Conservation (phyloP, 805 yeast species). For the Isabelozyma heimii region DNA sequence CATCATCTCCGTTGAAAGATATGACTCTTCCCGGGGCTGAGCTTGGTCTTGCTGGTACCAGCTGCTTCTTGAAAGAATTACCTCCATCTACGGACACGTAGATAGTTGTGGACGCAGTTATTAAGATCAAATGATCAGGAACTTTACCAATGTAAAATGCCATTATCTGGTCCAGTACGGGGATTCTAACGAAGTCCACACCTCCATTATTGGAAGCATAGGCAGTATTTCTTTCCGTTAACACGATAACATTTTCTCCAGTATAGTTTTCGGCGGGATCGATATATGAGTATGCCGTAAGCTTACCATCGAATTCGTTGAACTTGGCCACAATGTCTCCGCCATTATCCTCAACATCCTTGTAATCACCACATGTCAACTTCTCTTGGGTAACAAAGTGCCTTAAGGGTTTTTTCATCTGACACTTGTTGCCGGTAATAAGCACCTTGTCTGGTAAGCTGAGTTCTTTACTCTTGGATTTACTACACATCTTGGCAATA, state of each 20-base stretch:
- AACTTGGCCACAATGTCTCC: slow-evolving; percentile 33
- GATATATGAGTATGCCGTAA: slow-evolving; percentile 59
- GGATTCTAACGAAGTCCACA: slow-evolving; percentile 34
- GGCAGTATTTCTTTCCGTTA: slow-evolving; percentile 50
- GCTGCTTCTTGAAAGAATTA: slow-evolving; percentile 42
- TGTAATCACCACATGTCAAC: slow-evolving; percentile 35
- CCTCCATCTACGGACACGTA: slow-evolving; percentile 72
- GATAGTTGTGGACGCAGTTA: slow-evolving; percentile 49
- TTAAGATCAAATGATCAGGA: slow-evolving; percentile 53
- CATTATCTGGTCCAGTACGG: slow-evolving; percentile 29
- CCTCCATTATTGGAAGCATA: slow-evolving; percentile 61
- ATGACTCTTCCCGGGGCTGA: slow-evolving; percentile 38
- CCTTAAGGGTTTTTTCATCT: slow-evolving; percentile 16
- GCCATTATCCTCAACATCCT: slow-evolving; percentile 6
- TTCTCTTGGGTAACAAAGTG: slow-evolving; percentile 23
- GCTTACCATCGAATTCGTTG: slow-evolving; percentile 49
- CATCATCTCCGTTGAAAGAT: slow-evolving; percentile 59
- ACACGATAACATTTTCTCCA: slow-evolving; percentile 51
- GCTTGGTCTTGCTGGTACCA: slow-evolving; percentile 52
- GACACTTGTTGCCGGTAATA: slow-evolving; percentile 47
- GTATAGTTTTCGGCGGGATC: slow-evolving; percentile 41
- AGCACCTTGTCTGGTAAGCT: slow-evolving; percentile 37
- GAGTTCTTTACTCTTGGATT: slow-evolving; percentile 16
- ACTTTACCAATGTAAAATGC: slow-evolving; percentile 49
- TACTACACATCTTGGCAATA: slow-evolving; percentile 22